Conservation (phyloP, 2,329 filamentous ascomycete species). For the Orbilia oligospora region DNA sequence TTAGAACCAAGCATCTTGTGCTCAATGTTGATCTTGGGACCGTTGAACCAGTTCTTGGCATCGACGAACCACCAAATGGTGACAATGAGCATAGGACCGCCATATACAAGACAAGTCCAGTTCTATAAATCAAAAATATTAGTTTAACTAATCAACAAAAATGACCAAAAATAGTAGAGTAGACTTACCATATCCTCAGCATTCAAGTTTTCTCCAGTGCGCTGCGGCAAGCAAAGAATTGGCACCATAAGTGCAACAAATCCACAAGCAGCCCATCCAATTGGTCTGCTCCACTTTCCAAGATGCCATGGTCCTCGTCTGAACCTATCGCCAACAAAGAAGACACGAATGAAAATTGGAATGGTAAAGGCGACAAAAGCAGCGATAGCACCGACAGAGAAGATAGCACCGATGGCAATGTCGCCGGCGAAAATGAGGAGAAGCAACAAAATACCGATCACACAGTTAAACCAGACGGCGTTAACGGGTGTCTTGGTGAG, state of each 20-base stretch:
- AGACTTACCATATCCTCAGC: constrained; percentile 42
- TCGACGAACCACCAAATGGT: constrained; percentile 76
- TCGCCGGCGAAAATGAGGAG: constrained; percentile 77
- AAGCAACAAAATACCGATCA: constrained; percentile 74
- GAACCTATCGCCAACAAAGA: constrained; percentile 76
- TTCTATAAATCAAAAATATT: constrained; percentile 70
- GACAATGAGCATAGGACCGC: constrained; percentile 74
- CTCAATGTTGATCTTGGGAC: constrained; percentile 78
- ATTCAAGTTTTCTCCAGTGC: constrained; percentile 68
- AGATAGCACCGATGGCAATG: constrained; percentile 77
- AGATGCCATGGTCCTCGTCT: constrained; percentile 79
- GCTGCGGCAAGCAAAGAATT: constrained; percentile 76
- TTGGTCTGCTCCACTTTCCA: constrained; percentile 73
- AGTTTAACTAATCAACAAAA: neutral
- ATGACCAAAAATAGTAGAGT: neutral
- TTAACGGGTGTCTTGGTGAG: constrained; percentile 78
- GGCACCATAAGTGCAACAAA: constrained; percentile 79
- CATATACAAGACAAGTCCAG: constrained; percentile 78
- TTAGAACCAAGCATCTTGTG: constrained; percentile 70
- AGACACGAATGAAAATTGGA: constrained; percentile 74
- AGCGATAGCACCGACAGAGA: constrained; percentile 78
- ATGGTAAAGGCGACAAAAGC: constrained; percentile 76
- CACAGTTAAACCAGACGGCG: constrained; percentile 77
- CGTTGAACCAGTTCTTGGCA: constrained; percentile 79
- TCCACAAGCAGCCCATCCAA: constrained; percentile 72